Percentiles rank a stretch among this genome's conserved stretches.
phyloP scores from a whole-genome alignment of 768 basidiomycete species.

The Serendipita vermifera region DNA sequence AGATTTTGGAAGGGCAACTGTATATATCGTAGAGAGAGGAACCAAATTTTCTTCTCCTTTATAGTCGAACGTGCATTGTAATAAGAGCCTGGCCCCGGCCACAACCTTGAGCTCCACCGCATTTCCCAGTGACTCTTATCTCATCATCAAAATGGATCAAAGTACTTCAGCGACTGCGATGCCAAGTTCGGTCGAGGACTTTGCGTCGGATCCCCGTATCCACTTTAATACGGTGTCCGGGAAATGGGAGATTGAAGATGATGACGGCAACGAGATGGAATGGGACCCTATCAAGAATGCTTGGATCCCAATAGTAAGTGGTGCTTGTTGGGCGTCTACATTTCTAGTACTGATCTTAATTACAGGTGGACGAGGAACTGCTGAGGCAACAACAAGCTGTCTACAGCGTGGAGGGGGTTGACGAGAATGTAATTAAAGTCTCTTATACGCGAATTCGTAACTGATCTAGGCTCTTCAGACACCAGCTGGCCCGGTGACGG shows the following conservation, averaged over 20 bases:
- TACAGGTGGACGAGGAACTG: constrained; percentile 75
- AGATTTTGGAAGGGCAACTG: no score
- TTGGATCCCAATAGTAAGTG: constrained; percentile 80
- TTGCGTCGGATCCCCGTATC: constrained; percentile 70
- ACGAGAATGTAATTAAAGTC: constrained; percentile 83
- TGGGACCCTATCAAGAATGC: constrained; percentile 61
- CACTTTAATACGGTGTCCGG: constrained; percentile 62
- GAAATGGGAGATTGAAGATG: constrained; percentile 83
- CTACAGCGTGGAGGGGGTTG: constrained; percentile 84
- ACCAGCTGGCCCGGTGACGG: constrained; percentile 72
- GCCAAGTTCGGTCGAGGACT: constrained; percentile 31
- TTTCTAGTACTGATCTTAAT: background rate
- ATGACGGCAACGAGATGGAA: constrained; percentile 83
- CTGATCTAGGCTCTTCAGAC: no score
- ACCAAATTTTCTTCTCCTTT: no score
- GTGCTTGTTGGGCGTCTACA: background rate
- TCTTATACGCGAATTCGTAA: background rate
- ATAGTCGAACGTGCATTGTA: no score
- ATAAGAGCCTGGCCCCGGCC: no score
- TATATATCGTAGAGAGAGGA: no score
- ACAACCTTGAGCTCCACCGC: no score
- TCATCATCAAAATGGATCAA: background rate
- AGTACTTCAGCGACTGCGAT: background rate
- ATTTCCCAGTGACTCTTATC: no score
- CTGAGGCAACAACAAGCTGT: constrained; percentile 87